A percentile compares a stretch with the other conserved stretches of the same genome.
Conservation (phyloP, 352 stramenopile species). For the Thalassiosira sp. region DNA sequence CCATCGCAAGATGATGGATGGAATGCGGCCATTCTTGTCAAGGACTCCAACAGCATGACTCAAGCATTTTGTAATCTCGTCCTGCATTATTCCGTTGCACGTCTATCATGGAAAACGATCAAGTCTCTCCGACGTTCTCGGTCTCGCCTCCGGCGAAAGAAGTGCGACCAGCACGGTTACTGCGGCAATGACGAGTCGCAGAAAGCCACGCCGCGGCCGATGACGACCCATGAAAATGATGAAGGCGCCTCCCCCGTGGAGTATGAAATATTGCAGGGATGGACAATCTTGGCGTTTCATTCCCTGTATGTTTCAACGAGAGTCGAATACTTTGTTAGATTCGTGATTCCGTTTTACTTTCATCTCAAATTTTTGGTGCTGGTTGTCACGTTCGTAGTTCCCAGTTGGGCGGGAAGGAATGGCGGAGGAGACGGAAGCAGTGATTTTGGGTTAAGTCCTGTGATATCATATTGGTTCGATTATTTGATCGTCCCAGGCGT, state of each 20-base stretch:
- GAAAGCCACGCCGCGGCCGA: too few relatives aligned
- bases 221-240: slow-evolving; percentile 7
- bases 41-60: slow-evolving; percentile 34
- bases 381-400: slow-evolving; percentile 33
- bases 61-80: slow-evolving; percentile 32
- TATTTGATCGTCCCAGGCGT: slow-evolving; percentile 41
- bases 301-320: slow-evolving; percentile 25
- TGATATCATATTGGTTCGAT: slow-evolving; percentile 43
- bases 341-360: slow-evolving; percentile 53
- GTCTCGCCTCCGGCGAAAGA: background rate
- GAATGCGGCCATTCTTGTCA: too few relatives aligned
- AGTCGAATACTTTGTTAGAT: slow-evolving; percentile 37
- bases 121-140: slow-evolving; percentile 43
- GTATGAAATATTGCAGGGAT: slow-evolving; percentile 49
- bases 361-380: slow-evolving; percentile 46
- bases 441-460: slow-evolving; percentile 23
- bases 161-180: background rate
- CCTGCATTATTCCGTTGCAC: slow-evolving; percentile 43
- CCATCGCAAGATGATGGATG: too few relatives aligned
- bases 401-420: slow-evolving; percentile 2
- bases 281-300: slow-evolving; percentile 49
- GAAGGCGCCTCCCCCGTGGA: slow-evolving; percentile 18
- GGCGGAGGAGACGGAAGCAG: background rate
- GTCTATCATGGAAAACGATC: slow-evolving; percentile 53
- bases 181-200: background rate